Base-by-base conservation (phyloP, 2,329 filamentous ascomycete genomes). In the Xylaria sp. region DNA sequence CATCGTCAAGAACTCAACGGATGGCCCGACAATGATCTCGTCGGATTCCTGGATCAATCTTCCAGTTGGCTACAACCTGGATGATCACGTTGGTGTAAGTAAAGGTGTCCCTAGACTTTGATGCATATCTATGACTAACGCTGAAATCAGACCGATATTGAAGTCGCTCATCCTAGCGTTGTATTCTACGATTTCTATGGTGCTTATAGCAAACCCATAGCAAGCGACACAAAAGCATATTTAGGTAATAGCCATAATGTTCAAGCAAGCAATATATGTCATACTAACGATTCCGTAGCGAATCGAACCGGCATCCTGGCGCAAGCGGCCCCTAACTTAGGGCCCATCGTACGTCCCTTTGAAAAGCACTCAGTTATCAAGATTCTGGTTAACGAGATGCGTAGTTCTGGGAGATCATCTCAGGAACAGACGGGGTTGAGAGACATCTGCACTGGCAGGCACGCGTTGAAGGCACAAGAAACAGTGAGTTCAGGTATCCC, bases 391-490 rank as follows among this genome's bases (percentile, higher is more conserved):
- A 54, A 70, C 35, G 23, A 35, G 40, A 29, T n/a, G 3, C 3
- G 8, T 38, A 73, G 71, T 73, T 73, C 73, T 88, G 83, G 81
- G 85, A 88, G 64, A 81, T 86, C 60, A 82, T 88, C 71, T 75
- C 72, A 38, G 81, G 81, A 7, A 71, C 63, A 1, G 87, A 90
- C 67, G 86, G 86, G 25, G 82, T 86, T 59, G 81, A 83, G 6
- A 82, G 87, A 41, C 85, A 88, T 67, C 76, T 89, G 25, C 87
- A 90, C 70, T 90, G 85, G 79, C 89, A 87, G 11, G 83, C 86
- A 29, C 83, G 87, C 63, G 85, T 89, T 35, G 87, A 89, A 64
- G 83, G 81, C 29, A 78, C 76, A 49, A 65, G 64, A 57, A 38
- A 19, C 17, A 31, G 58, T 62, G 25, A 11, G 19, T 19, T 4